Evolutionary conservation across 2,329 filamentous ascomycete species (phyloP).

Genomic region (Phoma sp.): DNA sequence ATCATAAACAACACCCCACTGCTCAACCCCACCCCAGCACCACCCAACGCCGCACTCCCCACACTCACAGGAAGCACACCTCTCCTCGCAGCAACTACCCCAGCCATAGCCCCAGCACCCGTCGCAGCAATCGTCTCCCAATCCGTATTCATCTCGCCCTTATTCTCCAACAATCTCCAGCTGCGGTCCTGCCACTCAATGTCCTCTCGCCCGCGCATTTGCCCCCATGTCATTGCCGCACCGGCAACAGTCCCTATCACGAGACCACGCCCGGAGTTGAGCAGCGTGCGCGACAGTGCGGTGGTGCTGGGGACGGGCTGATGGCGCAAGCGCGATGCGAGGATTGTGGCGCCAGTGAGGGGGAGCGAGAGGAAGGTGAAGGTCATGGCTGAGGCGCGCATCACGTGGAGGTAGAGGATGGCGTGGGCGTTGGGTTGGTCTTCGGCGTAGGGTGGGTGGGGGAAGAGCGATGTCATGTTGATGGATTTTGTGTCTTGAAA

Average conservation of each 20-base stretch:
- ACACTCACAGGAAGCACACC: constrained; percentile 34
- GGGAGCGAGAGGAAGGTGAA: constrained; percentile 58
- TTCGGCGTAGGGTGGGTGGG: constrained; percentile 65
- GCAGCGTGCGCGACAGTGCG: constrained; percentile 49
- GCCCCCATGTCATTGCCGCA: constrained; percentile 51
- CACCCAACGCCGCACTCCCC: constrained; percentile 53
- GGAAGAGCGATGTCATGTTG: constrained; percentile 62
- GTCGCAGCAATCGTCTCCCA: constrained; percentile 61
- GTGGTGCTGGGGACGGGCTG: constrained; percentile 35
- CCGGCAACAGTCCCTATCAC: constrained; percentile 55
- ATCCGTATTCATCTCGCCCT: constrained; percentile 61
- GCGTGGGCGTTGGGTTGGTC: constrained; percentile 63
- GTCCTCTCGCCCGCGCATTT: constrained; percentile 63
- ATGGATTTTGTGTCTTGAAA: not conserved
- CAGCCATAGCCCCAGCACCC: constrained; percentile 44
- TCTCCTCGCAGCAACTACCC: constrained; percentile 37
- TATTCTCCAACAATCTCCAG: constrained; percentile 66
- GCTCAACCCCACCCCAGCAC: constrained; percentile 57
- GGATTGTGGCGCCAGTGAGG: constrained; percentile 27
- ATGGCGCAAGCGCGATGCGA: constrained; percentile 31
- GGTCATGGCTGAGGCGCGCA: constrained; percentile 61
- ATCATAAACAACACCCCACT: constrained; percentile 56
- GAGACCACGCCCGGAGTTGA: constrained; percentile 55
- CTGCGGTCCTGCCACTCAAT: constrained; percentile 70
- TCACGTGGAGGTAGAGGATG: constrained; percentile 66